A percentile compares a stretch with the other conserved stretches of the same genome.
These are phyloP conservation scores for Paramecium tetraurelia DNA, from an alignment of 73 alveolate species.

Conservation along the genomic window DNA sequence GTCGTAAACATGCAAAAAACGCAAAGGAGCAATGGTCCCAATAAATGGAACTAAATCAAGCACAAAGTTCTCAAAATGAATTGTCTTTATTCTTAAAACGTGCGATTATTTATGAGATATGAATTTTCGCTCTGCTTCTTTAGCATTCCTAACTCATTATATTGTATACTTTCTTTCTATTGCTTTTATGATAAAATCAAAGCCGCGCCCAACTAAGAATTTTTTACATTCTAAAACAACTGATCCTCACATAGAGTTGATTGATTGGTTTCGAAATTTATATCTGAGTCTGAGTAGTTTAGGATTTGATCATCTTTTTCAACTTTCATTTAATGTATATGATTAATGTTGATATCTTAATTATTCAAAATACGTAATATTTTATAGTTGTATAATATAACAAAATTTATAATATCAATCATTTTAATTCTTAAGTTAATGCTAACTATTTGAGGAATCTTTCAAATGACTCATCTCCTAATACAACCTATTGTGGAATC, in stretches of 20 bases:
- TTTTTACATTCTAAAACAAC: neutral
- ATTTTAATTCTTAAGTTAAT: neutral
- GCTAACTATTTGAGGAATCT: neutral
- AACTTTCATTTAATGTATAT: neutral
- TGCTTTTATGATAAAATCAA: neutral
- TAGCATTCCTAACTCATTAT: neutral
- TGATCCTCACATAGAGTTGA: neutral
- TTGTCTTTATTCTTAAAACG: neutral
- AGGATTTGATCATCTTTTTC: neutral
- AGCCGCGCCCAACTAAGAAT: neutral
- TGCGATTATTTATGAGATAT: neutral
- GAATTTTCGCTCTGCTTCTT: neutral
- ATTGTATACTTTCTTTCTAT: neutral
- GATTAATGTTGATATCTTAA: neutral
- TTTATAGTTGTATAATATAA: neutral
- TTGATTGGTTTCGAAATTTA: neutral
- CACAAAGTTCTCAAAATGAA: neutral
- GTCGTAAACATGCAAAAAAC: neutral
- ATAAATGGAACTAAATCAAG: neutral
- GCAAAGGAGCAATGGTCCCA: neutral
- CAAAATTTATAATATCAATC: neutral
- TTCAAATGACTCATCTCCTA: constrained; percentile 2
- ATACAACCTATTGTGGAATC: neutral
- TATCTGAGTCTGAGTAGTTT: neutral
- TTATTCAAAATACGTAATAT: neutral